Base-by-base conservation (phyloP, 345 rosid genomes). In the Eucalyptus melliodora region DNA sequence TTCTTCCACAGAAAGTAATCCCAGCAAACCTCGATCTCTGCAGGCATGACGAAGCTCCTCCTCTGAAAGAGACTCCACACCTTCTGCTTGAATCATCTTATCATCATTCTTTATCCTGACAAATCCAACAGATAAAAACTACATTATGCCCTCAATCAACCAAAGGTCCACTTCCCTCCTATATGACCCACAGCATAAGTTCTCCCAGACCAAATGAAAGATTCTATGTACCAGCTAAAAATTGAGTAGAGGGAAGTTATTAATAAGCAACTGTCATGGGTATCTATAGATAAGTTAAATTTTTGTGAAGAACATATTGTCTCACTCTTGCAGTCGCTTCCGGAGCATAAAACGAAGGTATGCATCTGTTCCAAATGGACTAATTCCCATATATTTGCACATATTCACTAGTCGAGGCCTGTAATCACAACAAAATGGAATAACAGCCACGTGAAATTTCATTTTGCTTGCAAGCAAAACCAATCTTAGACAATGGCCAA, bases 321-420 rank as follows among this genome's bases (percentile, higher is more conserved):
- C 96, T 94, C 95, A 96, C 99, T 95, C 95, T 88, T 95, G 97
- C 69, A 97, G 90, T 94, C 99, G 95, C 93, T 91, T 94, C 89
- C 99, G 96, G 90, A 97, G 99, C 99, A 96, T 96, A 91, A 91
- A 96, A 19, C 99, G 99, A 83, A 97, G 92, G 92, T 97, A 96
- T 87, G 99, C 98, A 93, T 96, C 99, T 82, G 99, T 97, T 90
- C 99, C 99, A 65, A 90, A 96, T 77, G 99, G 99, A 88, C 95
- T 96, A 90, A 96, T 94, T 92, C 99, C 99, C 99, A 97, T 97
- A 93, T 97, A 97, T 90, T 96, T 96, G 95, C 99, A 97, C 99
- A 97, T 97, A 92, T 94, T 97, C 91, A 97, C 99, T 86, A 97
- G 90, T 59, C 99, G 97, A 89, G 99, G 94, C 95, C 99, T 97